Evolutionary conservation across 805 yeast species (phyloP), one percentile per base, ranked within the genome.

Genomic region (Pichia manshurica): DNA sequence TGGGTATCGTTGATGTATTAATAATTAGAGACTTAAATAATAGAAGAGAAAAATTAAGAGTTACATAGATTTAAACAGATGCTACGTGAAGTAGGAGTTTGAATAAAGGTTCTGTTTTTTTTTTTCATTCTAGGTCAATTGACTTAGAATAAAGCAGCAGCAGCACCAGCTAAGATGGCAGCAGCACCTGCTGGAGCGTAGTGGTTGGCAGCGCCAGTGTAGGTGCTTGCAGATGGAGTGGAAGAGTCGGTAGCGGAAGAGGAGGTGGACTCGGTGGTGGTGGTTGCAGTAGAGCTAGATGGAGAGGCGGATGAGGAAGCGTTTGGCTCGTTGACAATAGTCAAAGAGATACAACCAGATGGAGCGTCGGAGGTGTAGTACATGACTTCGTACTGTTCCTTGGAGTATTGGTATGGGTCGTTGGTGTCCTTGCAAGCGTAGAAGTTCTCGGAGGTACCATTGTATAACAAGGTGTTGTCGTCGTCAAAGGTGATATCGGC

Each of bases 341-440:
- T 45, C 5, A 53, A 29, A 4, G 44, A 8, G 15, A 47, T 45
- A 52, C 56, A 53, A 17, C 15, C 61, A 6, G 45, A 36, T 42
- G 71, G 66, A 17, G 54, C 55, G 46, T 23, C 21, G 10, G 55
- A 49, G 51, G 54, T 45, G 51, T 56, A 63, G 51, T 55, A 65
- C 54, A 57, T 60, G 46, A 66, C 62, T 45, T 60, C 61, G 50
- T 57, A 69, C 19, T 50, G 15, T 10, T 39, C 13, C 17, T 53
- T 34, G 33, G 74, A 69, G 60, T 63, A 67, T n/a, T 51, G 36
- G 63, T 73, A 74, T 22, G 77, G 75, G 55, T 74, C 79, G 40
- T 54, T 55, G 49, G 69, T 63, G 63, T 72, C 67, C 67, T 64
- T 69, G 54, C 70, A 69, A 44, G 72, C 78, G 55, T 61, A 69